A percentile compares a stretch with the other conserved stretches of the same genome.
Evolutionary conservation across 2,329 filamentous ascomycete genomes (phyloP).

Genomic region (Fusarium foetens): DNA sequence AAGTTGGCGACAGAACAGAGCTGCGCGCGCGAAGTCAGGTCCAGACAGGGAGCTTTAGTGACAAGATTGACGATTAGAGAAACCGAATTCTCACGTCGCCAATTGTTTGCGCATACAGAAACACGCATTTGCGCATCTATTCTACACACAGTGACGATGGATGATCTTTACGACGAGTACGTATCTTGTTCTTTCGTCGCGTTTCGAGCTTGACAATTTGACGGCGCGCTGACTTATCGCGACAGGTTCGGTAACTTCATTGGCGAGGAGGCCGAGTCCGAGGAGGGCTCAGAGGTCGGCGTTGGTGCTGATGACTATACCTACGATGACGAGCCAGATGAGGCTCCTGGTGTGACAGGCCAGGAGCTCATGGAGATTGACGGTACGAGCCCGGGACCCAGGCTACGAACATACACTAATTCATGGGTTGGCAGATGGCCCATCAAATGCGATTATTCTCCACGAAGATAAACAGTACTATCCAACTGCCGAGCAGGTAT

Average conservation of each 20-base stretch:
- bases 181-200: constrained; percentile 7
- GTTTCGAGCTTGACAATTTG: constrained; percentile 18
- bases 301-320: constrained; percentile 80
- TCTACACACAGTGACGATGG: constrained; percentile 65
- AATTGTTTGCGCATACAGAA: constrained; percentile 27
- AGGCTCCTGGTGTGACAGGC: constrained; percentile 71
- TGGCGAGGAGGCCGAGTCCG: constrained; percentile 86
- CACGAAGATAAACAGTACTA: constrained; percentile 99
- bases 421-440: constrained; percentile 66
- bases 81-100: constrained; percentile 33
- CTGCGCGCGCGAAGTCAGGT: constrained; percentile 41
- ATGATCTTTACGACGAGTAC: constrained; percentile 96
- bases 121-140: constrained; percentile 21
- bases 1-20: constrained; percentile 41
- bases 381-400: constrained; percentile 58
- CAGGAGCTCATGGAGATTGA: constrained; percentile 96
- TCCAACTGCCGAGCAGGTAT: constrained; percentile 95
- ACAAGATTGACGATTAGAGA: constrained; percentile 38
- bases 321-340: constrained; percentile 80
- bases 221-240: constrained; percentile 35
- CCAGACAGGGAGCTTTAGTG: constrained; percentile 23
- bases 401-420: constrained; percentile 7
- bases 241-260: constrained; percentile 96
- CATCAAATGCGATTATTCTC: constrained; percentile 95
- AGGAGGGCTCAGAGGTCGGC: constrained; percentile 83